A percentile compares a stretch with the other conserved stretches of the same genome.
phyloP scores from a whole-genome alignment of 768 basidiomycete genomes.

The Cyathus striatus region DNA sequence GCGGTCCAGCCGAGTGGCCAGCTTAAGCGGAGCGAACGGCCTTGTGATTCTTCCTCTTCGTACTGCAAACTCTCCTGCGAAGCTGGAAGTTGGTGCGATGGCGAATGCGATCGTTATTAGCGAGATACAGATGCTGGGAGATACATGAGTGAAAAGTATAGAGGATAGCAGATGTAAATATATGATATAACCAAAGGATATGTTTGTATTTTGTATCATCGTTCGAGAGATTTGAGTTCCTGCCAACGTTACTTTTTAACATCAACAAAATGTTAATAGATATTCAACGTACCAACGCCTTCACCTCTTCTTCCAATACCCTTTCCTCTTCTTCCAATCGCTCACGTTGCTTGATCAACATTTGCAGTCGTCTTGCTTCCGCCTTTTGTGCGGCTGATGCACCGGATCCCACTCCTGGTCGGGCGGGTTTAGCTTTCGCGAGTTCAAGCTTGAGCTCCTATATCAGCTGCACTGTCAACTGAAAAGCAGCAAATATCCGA shows the following conservation, averaged over 20 bases:
- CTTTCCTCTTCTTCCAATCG: constrained; percentile 60
- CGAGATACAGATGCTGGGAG: constrained; percentile 37
- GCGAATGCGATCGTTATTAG: constrained; percentile 66
- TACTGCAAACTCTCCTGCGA: constrained; percentile 22
- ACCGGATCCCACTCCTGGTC: constrained; percentile 32
- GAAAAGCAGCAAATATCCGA: constrained; percentile 2
- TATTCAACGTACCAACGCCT: constrained; percentile 37
- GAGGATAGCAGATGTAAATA: not conserved
- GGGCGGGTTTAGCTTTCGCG: constrained; percentile 36
- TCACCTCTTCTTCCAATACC: constrained; percentile 57
- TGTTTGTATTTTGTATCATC: not conserved
- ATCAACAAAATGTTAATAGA: not conserved
- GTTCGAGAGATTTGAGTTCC: constrained; percentile 2
- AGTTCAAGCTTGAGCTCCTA: constrained; percentile 47
- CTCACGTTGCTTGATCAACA: constrained; percentile 62
- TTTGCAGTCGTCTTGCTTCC: constrained; percentile 60
- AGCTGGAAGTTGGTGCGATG: constrained; percentile 47
- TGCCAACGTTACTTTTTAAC: not conserved
- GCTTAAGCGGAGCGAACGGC: constrained; percentile 77
- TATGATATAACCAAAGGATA: not conserved
- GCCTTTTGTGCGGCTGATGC: constrained; percentile 57
- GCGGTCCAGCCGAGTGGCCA: constrained; percentile 76
- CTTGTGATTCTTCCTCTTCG: constrained; percentile 61
- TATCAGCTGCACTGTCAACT: not conserved
- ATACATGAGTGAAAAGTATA: not conserved